Percentiles rank a stretch among this genome's conserved stretches.
phyloP scores from a whole-genome alignment of 1,284 basidiomycete genomes.

The Erythrobasidium hasegawianum region DNA sequence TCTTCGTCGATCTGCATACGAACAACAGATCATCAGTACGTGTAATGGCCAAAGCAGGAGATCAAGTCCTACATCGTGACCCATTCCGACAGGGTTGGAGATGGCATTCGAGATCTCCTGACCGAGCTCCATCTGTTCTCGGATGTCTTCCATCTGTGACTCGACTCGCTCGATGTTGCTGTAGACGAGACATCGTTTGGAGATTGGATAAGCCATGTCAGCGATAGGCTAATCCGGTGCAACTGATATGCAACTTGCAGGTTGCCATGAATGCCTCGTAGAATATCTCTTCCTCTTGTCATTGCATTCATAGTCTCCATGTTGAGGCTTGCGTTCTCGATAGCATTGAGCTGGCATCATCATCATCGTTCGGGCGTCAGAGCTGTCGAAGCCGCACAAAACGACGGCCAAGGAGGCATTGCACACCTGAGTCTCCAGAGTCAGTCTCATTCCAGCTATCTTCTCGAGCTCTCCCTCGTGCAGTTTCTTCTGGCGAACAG shows the following conservation, averaged over 20 bases:
- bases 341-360: slow-evolving; percentile 67
- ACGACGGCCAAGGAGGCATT: neutral
- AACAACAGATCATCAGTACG: neutral
- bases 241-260: slow-evolving; percentile 60
- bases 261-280: slow-evolving; percentile 86
- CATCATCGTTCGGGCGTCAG: neutral
- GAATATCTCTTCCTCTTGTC: slow-evolving; percentile 89
- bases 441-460: slow-evolving; percentile 79
- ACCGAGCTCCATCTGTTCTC: slow-evolving; percentile 89
- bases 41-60: slow-evolving; percentile 64
- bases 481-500: slow-evolving; percentile 92
- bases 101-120: slow-evolving; percentile 95
- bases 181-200: slow-evolving; percentile 3
- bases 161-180: slow-evolving; percentile 92
- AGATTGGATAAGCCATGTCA: slow-evolving; percentile 8
- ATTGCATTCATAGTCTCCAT: slow-evolving; percentile 96
- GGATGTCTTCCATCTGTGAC: slow-evolving; percentile 80
- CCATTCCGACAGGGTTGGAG: slow-evolving; percentile 69
- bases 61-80: slow-evolving; percentile 54
- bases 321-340: slow-evolving; percentile 97
- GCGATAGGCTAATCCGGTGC: slow-evolving; percentile 18
- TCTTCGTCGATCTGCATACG: slow-evolving; percentile 57
- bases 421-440: slow-evolving; percentile 81
- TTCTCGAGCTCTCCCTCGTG: slow-evolving; percentile 84
- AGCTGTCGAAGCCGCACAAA: slow-evolving; percentile 3